Conservation (phyloP, 352 stramenopile species). For the Pythium utonaiense region DNA sequence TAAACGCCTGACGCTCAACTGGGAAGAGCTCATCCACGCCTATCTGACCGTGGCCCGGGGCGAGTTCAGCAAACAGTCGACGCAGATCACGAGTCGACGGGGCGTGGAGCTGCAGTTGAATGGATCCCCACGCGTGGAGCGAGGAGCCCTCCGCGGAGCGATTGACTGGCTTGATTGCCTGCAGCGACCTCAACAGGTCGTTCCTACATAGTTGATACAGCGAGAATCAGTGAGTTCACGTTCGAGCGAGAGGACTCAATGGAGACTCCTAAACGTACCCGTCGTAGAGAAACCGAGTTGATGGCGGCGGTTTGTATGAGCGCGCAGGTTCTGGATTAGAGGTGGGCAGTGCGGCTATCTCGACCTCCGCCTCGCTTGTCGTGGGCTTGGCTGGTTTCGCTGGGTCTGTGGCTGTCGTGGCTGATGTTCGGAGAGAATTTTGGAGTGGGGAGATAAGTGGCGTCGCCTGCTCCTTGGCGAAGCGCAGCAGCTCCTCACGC, state of each 20-base stretch:
- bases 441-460: slow-evolving; percentile 26
- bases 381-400: not conserved
- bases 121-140: slow-evolving; percentile 33
- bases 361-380: not conserved
- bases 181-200: slow-evolving; percentile 58
- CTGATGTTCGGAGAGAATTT: not conserved
- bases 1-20: slow-evolving; percentile 43
- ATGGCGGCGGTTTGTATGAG: slow-evolving; percentile 17
- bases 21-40: slow-evolving; percentile 66
- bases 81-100: slow-evolving; percentile 40
- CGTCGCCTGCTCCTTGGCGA: slow-evolving; percentile 41
- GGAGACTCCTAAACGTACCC: slow-evolving; percentile 24
- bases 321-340: slow-evolving; percentile 1
- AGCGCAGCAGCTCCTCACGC: slow-evolving; percentile 58
- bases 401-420: not conserved
- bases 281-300: slow-evolving; percentile 63
- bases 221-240: not conserved
- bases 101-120: slow-evolving; percentile 51
- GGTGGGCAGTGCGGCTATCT: not conserved
- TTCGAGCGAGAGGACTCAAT: too few species aligned
- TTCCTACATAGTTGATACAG: slow-evolving; percentile 24
- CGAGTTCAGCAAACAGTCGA: slow-evolving; percentile 47
- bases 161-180: slow-evolving; percentile 57
- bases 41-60: slow-evolving; percentile 48
- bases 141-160: slow-evolving; percentile 18